Evolutionary conservation across 106 monocot species (phyloP), one percentile per base, ranked within the genome.

Genomic region (Acanthochlamys bracteata): DNA sequence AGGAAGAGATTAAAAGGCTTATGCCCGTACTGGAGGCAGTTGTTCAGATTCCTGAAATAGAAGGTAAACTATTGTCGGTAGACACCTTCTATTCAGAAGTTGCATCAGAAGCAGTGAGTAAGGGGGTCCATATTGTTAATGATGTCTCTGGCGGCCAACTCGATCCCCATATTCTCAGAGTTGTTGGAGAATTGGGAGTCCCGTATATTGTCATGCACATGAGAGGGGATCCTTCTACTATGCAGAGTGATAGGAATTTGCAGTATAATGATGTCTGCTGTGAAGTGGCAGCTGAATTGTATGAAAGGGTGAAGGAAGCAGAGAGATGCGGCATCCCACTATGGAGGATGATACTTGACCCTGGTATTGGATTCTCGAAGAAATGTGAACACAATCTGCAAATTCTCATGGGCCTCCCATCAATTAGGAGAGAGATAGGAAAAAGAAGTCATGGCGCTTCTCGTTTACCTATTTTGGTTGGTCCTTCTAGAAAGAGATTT

Each of bases 361-460:
- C 95, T 17, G 95, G 95, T 21, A 78, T 95, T 59, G 90, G 95
- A 1, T 95, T 95, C 58, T 82, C 95, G 4, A 95, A 95, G 80
- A 78, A 70, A 24, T 64, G 61, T 10, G 71, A 80, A 20, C 84
- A 90, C 10, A 87, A 95, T 57, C 64, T 86, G 71, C 74, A 95
- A 77, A 68, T 90, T 47, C 76, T 95, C 53, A 76, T 69, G 73
- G 79, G 82, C 13, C 51, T 87, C 23, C 33, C 74, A 54, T 66
- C 63, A 13, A 71, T 95, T 39, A 68, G 82, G 54, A 78, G 52
- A 66, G 79, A 84, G 67, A 65, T 90, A 13, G 78, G 71, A 8
- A 58, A 69, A 60, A 78, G 57, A 60, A 84, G 77, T 39, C 17
- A 78, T 4, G 95, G 64, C 63, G 73, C 77, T 64, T 90, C 90